Conservation (phyloP, 192 early-diverging fungal species). For the Lunasporangiospora selenospora region DNA sequence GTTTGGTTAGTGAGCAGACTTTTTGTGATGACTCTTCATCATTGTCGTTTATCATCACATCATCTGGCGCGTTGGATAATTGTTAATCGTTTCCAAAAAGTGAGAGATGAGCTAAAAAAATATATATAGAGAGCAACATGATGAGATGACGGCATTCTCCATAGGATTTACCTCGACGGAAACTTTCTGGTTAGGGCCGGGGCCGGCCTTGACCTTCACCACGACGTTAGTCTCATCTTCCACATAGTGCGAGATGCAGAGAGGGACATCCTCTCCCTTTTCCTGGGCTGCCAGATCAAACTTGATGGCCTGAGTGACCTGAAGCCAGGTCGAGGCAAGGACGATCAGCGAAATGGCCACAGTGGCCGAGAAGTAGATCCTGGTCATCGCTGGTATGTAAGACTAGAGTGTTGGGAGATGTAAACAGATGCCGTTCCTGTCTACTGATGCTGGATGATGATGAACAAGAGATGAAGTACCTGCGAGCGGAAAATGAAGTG, state of each 20-base stretch:
- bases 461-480: too few relatives aligned
- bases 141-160: conserved; percentile 2
- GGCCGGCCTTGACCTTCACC: conserved; percentile 69
- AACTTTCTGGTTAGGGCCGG: conserved; percentile 77
- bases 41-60: too few relatives aligned
- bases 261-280: conserved; percentile 45
- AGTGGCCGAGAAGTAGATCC: conserved; percentile 16
- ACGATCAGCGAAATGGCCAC: conserved; percentile 23
- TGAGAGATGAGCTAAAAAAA: too few relatives aligned
- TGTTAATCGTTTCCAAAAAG: too few relatives aligned
- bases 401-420: too few relatives aligned
- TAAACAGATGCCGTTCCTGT: too few relatives aligned
- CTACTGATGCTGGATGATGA: too few relatives aligned
- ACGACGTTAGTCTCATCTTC: conserved; percentile 72
- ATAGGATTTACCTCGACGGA: conserved; percentile 62
- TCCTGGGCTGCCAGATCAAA: conserved; percentile 76
- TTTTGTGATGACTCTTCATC: not conserved
- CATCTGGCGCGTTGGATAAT: too few relatives aligned
- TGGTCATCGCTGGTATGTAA: conserved; percentile 21
- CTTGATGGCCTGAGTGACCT: conserved; percentile 66
- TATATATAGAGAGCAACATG: too few relatives aligned
- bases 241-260: conserved; percentile 85
- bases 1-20: not conserved
- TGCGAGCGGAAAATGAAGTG: too few relatives aligned
- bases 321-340: conserved; percentile 22